phyloP scores from a whole-genome alignment of 306 rosid genomes.

The Lotus japonicus region DNA sequence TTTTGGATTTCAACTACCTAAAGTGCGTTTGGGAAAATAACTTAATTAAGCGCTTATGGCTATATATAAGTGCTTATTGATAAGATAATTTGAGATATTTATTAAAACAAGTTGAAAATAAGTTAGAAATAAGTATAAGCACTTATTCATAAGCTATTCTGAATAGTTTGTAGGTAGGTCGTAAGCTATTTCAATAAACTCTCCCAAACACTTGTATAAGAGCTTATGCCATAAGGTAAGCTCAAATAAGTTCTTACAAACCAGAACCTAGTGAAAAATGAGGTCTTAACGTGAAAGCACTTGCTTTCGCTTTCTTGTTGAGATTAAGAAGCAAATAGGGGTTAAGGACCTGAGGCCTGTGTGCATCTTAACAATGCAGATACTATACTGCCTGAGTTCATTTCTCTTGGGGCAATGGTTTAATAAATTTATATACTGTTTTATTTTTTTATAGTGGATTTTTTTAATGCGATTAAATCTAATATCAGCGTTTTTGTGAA shows the following conservation, averaged over 20 bases:
- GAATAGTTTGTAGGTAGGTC: too few relatives aligned
- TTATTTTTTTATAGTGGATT: background rate
- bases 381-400: background rate
- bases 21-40: too few relatives aligned
- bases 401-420: background rate
- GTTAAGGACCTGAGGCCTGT: background rate
- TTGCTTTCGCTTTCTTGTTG: constrained; percentile 5
- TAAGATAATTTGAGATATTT: too few relatives aligned
- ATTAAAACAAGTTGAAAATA: too few relatives aligned
- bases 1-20: background rate
- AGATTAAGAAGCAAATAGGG: background rate
- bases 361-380: background rate
- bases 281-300: background rate
- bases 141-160: too few relatives aligned
- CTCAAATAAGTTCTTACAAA: too few relatives aligned
- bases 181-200: too few relatives aligned
- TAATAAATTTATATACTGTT: background rate
- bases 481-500: constrained; percentile 18
- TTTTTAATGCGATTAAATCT: background rate
- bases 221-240: too few relatives aligned
- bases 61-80: too few relatives aligned
- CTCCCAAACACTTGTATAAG: too few relatives aligned
- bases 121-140: too few relatives aligned
- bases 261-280: background rate
- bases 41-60: too few relatives aligned